Evolutionary conservation across 2,329 filamentous ascomycete genomes (phyloP).

Genomic region (Ilyonectria sp.): DNA sequence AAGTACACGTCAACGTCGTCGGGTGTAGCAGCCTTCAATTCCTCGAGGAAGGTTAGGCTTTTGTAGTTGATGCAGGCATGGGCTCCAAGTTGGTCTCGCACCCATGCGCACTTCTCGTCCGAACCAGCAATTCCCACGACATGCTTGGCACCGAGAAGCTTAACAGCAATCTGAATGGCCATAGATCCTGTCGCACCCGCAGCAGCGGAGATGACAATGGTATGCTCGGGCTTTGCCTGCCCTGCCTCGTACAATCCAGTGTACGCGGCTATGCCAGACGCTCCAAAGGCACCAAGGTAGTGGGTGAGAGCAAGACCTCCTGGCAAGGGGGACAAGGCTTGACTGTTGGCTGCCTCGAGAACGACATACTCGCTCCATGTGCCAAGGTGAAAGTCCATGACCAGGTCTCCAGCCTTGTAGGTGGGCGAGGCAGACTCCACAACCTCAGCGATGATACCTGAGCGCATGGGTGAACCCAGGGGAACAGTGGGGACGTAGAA

Average conservation of each 20-base stretch:
- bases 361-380: constrained; percentile 49
- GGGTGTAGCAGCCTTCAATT: constrained; percentile 46
- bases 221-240: constrained; percentile 48
- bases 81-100: constrained; percentile 45
- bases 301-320: constrained; percentile 44
- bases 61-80: constrained; percentile 51
- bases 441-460: constrained; percentile 49
- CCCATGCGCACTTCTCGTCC: constrained; percentile 50
- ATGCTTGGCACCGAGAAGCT: constrained; percentile 48
- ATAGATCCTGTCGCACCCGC: constrained; percentile 50
- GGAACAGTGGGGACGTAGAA: constrained; percentile 50
- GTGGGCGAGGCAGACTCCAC: constrained; percentile 44
- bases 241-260: constrained; percentile 44
- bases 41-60: constrained; percentile 48
- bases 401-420: constrained; percentile 47
- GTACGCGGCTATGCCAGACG: constrained; percentile 47
- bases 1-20: constrained; percentile 50
- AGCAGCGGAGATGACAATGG: constrained; percentile 49
- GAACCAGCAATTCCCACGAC: constrained; percentile 49
- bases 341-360: constrained; percentile 45
- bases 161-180: constrained; percentile 49
- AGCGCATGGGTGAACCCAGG: constrained; percentile 48
- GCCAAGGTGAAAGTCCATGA: constrained; percentile 50
- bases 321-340: constrained; percentile 45
- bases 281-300: constrained; percentile 50